phyloP scores from a whole-genome alignment of 805 yeast species.

The Saccharomycopsis fibuligera region DNA sequence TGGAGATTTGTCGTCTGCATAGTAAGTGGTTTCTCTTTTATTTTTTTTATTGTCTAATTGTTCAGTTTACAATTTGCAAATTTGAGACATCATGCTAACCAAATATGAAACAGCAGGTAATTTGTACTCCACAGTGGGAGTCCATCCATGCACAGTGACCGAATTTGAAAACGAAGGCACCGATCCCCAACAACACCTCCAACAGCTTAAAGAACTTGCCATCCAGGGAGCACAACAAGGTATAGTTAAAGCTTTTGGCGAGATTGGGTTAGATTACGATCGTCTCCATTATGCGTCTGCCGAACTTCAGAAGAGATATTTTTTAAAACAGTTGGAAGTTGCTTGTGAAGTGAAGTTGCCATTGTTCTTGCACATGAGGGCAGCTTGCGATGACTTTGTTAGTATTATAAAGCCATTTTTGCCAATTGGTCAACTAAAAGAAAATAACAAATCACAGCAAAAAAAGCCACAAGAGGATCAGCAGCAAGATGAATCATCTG shows the following conservation, averaged over 20 bases:
- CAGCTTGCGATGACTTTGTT: constrained; percentile 75
- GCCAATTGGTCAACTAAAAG: too few relatives aligned
- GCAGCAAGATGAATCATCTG: neutral
- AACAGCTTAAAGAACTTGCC: constrained; percentile 43
- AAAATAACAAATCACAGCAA: constrained; percentile 3
- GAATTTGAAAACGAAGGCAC: constrained; percentile 37
- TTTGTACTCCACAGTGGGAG: constrained; percentile 75
- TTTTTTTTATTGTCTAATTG: too few relatives aligned
- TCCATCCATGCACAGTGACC: constrained; percentile 85
- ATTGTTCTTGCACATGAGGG: constrained; percentile 84
- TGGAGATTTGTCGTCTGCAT: constrained; percentile 56
- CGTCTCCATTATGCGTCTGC: constrained; percentile 69
- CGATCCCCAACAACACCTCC: constrained; percentile 34
- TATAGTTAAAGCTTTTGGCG: constrained; percentile 80
- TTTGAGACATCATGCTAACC: too few relatives aligned
- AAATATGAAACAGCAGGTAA: constrained; percentile 27
- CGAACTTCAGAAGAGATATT: constrained; percentile 60
- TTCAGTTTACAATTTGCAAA: too few relatives aligned
- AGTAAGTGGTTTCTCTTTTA: too few relatives aligned
- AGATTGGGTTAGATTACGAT: constrained; percentile 93
- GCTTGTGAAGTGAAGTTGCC: constrained; percentile 55
- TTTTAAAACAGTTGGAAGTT: constrained; percentile 66
- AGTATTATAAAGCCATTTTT: constrained; percentile 57
- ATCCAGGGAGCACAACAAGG: constrained; percentile 42
- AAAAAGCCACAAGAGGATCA: too few relatives aligned